phyloP scores from a whole-genome alignment of 768 basidiomycete species.

The Lentinula raphanica region DNA sequence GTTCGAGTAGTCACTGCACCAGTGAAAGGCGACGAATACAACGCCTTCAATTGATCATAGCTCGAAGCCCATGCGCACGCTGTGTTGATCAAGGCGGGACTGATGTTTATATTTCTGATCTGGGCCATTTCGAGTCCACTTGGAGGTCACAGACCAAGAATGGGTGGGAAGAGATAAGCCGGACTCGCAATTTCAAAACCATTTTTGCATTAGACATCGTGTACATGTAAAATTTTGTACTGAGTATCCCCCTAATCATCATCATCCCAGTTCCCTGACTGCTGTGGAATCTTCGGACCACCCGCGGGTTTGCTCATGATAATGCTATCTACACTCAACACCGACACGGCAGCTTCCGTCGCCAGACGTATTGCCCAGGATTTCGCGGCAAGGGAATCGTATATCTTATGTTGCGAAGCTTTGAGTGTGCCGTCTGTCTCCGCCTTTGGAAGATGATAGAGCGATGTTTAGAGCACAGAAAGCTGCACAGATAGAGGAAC shows the following conservation, averaged over 20 bases:
- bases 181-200: background rate
- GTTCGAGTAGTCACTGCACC: slow-evolving; percentile 83
- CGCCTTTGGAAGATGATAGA: slow-evolving; percentile 35
- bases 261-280: slow-evolving; percentile 83
- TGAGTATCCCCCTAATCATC: too few relatives aligned
- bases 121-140: slow-evolving; percentile 43
- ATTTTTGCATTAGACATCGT: too few relatives aligned
- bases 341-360: slow-evolving; percentile 85
- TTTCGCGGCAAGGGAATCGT: slow-evolving; percentile 86
- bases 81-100: slow-evolving; percentile 69
- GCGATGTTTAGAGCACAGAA: background rate
- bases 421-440: slow-evolving; percentile 76
- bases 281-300: slow-evolving; percentile 83
- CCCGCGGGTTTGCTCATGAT: slow-evolving; percentile 96
- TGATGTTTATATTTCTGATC: slow-evolving; percentile 50
- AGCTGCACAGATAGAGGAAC: slow-evolving; percentile 9
- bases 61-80: slow-evolving; percentile 82
- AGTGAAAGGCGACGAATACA: slow-evolving; percentile 64
- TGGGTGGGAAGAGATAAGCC: background rate
- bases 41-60: slow-evolving; percentile 51
- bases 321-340: slow-evolving; percentile 94
- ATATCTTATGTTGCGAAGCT: slow-evolving; percentile 60
- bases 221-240: background rate
- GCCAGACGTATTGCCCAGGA: slow-evolving; percentile 87
- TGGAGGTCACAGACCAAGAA: background rate